These are phyloP conservation scores for Senna siamea DNA, from an alignment of 306 rosid species.

Conservation along the genomic window DNA sequence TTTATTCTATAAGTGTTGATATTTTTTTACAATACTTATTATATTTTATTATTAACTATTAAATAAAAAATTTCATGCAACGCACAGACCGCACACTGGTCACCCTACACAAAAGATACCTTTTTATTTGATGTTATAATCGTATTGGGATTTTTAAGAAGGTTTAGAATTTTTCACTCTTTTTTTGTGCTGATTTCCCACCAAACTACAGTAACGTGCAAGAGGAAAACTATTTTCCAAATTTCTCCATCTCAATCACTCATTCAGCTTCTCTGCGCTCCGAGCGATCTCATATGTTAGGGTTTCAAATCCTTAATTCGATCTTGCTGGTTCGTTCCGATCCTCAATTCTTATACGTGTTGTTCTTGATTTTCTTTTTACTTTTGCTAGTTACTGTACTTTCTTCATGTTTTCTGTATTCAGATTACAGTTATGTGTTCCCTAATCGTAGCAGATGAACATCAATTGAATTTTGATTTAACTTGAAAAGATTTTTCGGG, in stretches of 20 bases:
- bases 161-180: background rate
- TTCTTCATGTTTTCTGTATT: background rate
- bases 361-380: background rate
- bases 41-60: too few relatives aligned
- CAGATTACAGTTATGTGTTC: too few relatives aligned
- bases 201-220: background rate
- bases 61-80: too few relatives aligned
- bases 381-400: background rate
- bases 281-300: constrained; percentile 29
- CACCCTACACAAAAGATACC: too few relatives aligned
- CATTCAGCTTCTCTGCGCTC: constrained; percentile 8
- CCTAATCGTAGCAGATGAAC: background rate
- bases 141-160: background rate
- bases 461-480: background rate
- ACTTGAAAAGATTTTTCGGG: background rate
- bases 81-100: too few relatives aligned
- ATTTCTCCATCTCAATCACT: background rate
- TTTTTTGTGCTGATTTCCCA: background rate
- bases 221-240: background rate
- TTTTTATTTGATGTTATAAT: too few relatives aligned
- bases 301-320: constrained; percentile 31
- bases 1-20: too few relatives aligned
- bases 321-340: constrained; percentile 40
- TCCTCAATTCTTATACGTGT: background rate
- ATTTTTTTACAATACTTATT: too few relatives aligned